Evolutionary conservation across 257 asterid species (phyloP), one percentile per base, ranked within the genome.

Genomic region (Solanum chiquidenum): DNA sequence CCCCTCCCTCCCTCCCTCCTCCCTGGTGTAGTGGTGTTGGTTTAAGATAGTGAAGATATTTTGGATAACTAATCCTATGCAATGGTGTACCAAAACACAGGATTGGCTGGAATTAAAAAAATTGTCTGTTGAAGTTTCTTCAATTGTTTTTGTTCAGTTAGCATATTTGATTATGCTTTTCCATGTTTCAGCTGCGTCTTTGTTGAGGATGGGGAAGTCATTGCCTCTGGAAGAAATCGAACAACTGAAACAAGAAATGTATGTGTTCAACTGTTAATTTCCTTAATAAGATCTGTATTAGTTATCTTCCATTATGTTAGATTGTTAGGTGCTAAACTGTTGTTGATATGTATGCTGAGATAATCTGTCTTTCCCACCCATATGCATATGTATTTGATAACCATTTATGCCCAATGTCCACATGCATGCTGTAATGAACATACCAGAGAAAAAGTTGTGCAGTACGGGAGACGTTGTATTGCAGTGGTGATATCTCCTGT

Each of bases 201-300:
- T 85, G 91, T 94, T 34, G 92, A 95, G 92, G 93, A 93, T 68
- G 94, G 93, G 86, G 83, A 88, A 80, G 94, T 96, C 89, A 93
- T 94, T 91, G 94, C 98, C 86, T 88, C 91, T 0, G 98, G 99
- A 88, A 94, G 93, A 92, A 96, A 96, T 88, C 94, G 93, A 85
- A 94, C 98, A 12, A 93, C 90, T 64, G 95, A 96, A 93, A 96
- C 94, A 16, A 90, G 98, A 92, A 96, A 95, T 87, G 98, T 80
- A 88, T 13, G 89, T 74, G 85, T 80, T 86, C 83, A 80, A 31
- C 27, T 46, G 11, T 46, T 80, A 27, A 27, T 46, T 16, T 27
- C 25, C 42, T 9, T 18, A 29, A 20, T 80, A 46, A 80, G 68
- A 46, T 44, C 27, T 79, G 9, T 80, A 80, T 46, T 44, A 9